Base-by-base conservation (phyloP, 495 filamentous ascomycete species). In the Parathielavia hyrcaniae region DNA sequence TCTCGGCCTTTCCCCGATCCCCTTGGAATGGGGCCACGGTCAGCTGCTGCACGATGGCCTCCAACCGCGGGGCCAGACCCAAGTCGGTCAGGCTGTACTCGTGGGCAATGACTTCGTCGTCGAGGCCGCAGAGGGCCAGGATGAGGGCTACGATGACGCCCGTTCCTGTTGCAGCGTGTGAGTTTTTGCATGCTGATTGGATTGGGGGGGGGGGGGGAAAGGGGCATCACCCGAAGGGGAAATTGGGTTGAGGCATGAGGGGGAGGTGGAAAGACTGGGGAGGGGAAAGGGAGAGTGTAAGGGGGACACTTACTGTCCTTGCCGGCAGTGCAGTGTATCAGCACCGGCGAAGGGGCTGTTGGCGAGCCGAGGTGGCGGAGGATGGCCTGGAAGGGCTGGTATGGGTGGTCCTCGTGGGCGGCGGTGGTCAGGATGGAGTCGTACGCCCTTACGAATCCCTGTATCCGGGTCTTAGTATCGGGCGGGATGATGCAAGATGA, bases 71-170 rank as follows among this genome's bases (percentile, higher is more conserved):
- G 20, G 68, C 70, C 26, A 83, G 66, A 0, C 81, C 84, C 8
- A 83, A 34, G 13, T 81, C 76, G 0, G 83, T 85, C 14, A 88
- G 70, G 44, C 73, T 73, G 66, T 87, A 88, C 66, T 87, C 85
- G 41, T 80, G 65, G 9, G 81, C 79, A 35, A 88, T 75, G n/a
- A 72, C 57, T 16, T 81, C 75, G 61, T 85, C 77, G 0, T 71
- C 58, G 0, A 83, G 76, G 23, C 82, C 81, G 49, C 76, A 83
- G 11, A 88, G 69, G 44, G 74, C 68, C 9, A 88, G 70, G 22
- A 87, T 63, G 10, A 88, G 58, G 22, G 82, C 85, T 55, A 76
- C 75, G 43, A 87, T 65, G 2, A 87, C 73, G 12, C 86, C 85
- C 1, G 85, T 88, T 43, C 85, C 65, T 67, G 30, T 51, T 34